A percentile compares a stretch with the other conserved stretches of the same genome.
phyloP scores from a whole-genome alignment of 163 green algal species.

The Prototheca cutis region DNA sequence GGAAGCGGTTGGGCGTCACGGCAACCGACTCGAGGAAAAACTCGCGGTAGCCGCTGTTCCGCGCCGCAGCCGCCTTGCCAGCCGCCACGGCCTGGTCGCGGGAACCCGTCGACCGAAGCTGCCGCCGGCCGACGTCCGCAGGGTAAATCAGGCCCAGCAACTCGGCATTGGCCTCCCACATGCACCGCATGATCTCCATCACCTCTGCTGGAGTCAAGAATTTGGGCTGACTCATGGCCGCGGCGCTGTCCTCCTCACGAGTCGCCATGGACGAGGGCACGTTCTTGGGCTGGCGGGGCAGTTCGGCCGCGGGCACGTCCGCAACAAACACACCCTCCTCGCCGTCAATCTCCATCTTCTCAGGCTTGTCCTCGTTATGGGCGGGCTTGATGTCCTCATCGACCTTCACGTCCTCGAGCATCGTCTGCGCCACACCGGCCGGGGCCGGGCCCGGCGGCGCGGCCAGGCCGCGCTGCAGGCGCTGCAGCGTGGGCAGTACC shows the following conservation, averaged over 20 bases:
- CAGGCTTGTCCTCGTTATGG: not conserved
- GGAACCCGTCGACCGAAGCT: constrained; percentile 9
- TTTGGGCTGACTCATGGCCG: constrained; percentile 9
- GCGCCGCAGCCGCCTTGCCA: not conserved
- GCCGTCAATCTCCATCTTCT: not conserved
- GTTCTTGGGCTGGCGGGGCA: not conserved
- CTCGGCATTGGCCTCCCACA: constrained; percentile 40
- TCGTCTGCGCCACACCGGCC: constrained; percentile 11
- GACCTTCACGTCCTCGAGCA: not conserved
- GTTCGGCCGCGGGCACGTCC: not conserved
- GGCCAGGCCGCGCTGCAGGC: constrained; percentile 8
- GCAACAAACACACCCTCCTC: not conserved
- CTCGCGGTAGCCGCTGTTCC: constrained; percentile 37
- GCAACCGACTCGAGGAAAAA: constrained; percentile 86
- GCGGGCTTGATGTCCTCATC: not conserved
- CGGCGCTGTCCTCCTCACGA: not conserved
- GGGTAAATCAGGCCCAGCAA: constrained; percentile 42
- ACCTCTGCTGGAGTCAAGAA: constrained; percentile 66
- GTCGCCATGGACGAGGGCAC: not conserved
- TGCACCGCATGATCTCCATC: constrained; percentile 36
- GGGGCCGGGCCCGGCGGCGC: constrained; percentile 2
- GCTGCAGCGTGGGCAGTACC: constrained; percentile 6
- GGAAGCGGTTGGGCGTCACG: constrained; percentile 85
- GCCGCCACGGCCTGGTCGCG: not conserved
- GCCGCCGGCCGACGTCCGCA: constrained; percentile 18